phyloP scores from a whole-genome alignment of 1,284 basidiomycete genomes.

The Ustilago nuda region DNA sequence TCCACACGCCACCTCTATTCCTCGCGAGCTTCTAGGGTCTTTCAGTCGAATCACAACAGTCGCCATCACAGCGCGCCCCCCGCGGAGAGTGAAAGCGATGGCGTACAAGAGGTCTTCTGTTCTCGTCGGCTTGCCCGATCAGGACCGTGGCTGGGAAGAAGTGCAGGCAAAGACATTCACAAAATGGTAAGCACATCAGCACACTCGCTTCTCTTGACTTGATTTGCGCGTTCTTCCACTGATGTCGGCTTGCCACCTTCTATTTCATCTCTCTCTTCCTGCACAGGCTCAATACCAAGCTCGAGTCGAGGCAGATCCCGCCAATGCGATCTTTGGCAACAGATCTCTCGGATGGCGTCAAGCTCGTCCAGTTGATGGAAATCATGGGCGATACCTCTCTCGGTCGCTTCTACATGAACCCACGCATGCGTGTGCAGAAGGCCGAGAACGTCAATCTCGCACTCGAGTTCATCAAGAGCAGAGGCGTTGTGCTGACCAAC shows the following conservation, averaged over 20 bases:
- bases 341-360: slow-evolving; percentile 94
- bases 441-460: slow-evolving; percentile 98
- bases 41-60: neutral
- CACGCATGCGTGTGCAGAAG: slow-evolving; percentile 92
- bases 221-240: neutral
- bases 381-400: slow-evolving; percentile 79
- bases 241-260: neutral
- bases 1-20: neutral
- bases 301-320: slow-evolving; percentile 84
- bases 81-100: slow-evolving; percentile 24
- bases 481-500: slow-evolving; percentile 96
- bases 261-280: neutral
- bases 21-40: neutral
- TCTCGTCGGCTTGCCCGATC: slow-evolving; percentile 61
- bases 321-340: slow-evolving; percentile 90
- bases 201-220: neutral
- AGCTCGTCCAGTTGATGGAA: slow-evolving; percentile 80
- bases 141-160: slow-evolving; percentile 64
- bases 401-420: slow-evolving; percentile 89
- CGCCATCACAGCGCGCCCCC: neutral
- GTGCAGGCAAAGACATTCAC: slow-evolving; percentile 67
- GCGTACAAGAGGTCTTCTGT: slow-evolving; percentile 62
- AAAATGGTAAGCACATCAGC: slow-evolving; percentile 57
- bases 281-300: slow-evolving; percentile 90
- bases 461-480: slow-evolving; percentile 90